Conservation (phyloP, 2,329 filamentous ascomycete genomes). For the Calonectria pseudoturangicola region DNA sequence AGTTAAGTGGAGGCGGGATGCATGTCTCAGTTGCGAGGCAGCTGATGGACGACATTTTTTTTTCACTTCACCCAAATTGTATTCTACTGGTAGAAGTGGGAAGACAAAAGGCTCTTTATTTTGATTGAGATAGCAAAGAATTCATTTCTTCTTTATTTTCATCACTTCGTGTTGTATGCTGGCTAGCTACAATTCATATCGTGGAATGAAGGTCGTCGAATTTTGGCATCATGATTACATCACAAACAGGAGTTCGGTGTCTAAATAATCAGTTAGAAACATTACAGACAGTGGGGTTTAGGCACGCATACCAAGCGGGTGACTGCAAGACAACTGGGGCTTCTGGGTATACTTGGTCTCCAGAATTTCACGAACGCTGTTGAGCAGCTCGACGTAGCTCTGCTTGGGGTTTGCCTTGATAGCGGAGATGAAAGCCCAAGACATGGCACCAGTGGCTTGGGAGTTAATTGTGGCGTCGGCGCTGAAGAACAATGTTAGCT, state of each 20-base stretch:
- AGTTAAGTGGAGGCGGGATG: background rate
- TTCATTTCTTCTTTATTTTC: constrained; percentile 2
- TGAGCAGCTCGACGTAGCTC: constrained; percentile 95
- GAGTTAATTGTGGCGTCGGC: constrained; percentile 92
- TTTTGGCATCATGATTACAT: constrained; percentile 67
- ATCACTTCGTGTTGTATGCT: constrained; percentile 27
- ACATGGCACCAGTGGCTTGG: constrained; percentile 98
- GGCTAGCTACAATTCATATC: background rate
- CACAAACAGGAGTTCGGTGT: constrained; percentile 80
- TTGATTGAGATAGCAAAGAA: background rate
- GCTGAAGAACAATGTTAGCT: constrained; percentile 66
- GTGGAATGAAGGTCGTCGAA: background rate
- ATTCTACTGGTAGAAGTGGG: background rate
- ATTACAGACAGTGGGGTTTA: constrained; percentile 8
- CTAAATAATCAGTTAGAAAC: constrained; percentile 59
- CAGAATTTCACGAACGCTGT: constrained; percentile 94
- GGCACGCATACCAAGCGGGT: constrained; percentile 86
- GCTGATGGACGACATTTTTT: background rate
- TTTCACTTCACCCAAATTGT: background rate
- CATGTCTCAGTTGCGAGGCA: constrained; percentile 6
- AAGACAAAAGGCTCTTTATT: background rate
- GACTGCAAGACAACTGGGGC: constrained; percentile 96
- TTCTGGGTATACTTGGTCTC: constrained; percentile 93
- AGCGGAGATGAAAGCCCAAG: constrained; percentile 94
- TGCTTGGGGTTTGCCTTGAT: constrained; percentile 95